These are phyloP conservation scores for Irpex rosettiformis DNA, from an alignment of 1,284 basidiomycete species.

Conservation along the genomic window DNA sequence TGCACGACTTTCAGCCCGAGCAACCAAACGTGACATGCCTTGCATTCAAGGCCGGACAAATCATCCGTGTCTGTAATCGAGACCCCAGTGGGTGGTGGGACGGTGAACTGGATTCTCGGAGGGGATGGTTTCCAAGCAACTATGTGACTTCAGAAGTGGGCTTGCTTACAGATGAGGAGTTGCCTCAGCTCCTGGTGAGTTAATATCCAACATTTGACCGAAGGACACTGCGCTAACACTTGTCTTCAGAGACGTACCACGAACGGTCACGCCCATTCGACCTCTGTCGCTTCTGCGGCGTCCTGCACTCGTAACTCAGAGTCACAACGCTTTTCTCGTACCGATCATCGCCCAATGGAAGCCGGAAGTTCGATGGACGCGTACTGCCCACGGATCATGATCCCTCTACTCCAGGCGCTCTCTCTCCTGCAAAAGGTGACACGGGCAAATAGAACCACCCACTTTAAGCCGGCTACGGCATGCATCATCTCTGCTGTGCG, in stretches of 20 bases:
- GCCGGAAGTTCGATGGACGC: constrained; percentile 46
- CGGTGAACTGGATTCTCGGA: constrained; percentile 80
- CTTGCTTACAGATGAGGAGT: constrained; percentile 49
- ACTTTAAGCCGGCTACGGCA: constrained; percentile 81
- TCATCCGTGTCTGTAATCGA: constrained; percentile 86
- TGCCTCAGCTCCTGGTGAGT: constrained; percentile 42
- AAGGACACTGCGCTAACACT: neutral
- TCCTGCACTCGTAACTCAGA: constrained; percentile 55
- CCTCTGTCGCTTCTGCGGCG: constrained; percentile 46
- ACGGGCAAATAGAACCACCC: constrained; percentile 67
- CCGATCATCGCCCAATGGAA: constrained; percentile 44
- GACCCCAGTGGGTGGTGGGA: constrained; percentile 98
- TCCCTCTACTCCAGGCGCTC: constrained; percentile 79
- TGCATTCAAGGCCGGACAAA: constrained; percentile 84
- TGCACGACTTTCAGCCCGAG: constrained; percentile 83
- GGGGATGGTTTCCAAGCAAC: constrained; percentile 99
- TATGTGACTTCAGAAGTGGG: constrained; percentile 70
- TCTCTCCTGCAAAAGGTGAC: constrained; percentile 86
- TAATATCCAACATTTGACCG: neutral
- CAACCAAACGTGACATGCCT: constrained; percentile 76
- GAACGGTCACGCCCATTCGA: constrained; percentile 39
- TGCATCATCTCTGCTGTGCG: constrained; percentile 95
- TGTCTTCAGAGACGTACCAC: constrained; percentile 16
- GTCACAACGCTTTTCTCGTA: constrained; percentile 29
- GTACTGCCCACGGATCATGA: constrained; percentile 71